Conservation (phyloP, 108 stramenopile genomes). For the Skeletonema marinoi region DNA sequence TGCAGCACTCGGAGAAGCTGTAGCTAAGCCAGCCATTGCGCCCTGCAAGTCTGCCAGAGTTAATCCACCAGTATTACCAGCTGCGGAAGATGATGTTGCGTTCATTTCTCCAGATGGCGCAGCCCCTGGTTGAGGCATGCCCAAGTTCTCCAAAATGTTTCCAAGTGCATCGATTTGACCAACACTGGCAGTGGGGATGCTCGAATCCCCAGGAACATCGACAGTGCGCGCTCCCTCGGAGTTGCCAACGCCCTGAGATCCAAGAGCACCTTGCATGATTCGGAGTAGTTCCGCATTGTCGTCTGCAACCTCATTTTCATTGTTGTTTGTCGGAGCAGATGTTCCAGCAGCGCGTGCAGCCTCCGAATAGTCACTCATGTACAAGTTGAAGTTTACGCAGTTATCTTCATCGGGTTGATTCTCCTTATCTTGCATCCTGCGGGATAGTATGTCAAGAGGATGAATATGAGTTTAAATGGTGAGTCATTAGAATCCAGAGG, state of each 20-base stretch:
- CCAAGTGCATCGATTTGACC: slow-evolving; percentile 82
- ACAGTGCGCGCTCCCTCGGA: slow-evolving; percentile 20
- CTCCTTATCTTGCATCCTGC: slow-evolving; percentile 80
- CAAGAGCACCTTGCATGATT: slow-evolving; percentile 45
- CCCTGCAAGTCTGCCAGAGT: slow-evolving; percentile 80
- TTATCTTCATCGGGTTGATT: slow-evolving; percentile 58
- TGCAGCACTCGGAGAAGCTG: slow-evolving; percentile 33
- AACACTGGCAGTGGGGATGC: slow-evolving; percentile 48
- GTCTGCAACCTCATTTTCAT: slow-evolving; percentile 1
- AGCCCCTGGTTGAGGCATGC: slow-evolving; percentile 59
- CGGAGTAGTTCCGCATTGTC: slow-evolving; percentile 29
- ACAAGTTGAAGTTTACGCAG: slow-evolving; percentile 69
- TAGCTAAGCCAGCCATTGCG: slow-evolving; percentile 75
- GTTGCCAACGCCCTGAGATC: slow-evolving; percentile 2
- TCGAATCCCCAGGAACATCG: slow-evolving; percentile 37
- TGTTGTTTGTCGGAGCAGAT: slow-evolving; percentile 12
- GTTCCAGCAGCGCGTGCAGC: slow-evolving; percentile 41
- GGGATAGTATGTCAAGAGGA: background rate
- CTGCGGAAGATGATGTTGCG: slow-evolving; percentile 5
- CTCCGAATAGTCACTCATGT: slow-evolving; percentile 49
- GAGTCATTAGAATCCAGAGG: background rate
- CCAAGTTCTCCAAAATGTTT: slow-evolving; percentile 85
- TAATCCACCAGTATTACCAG: slow-evolving; percentile 42
- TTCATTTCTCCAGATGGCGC: slow-evolving; percentile 42
- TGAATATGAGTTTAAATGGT: background rate